phyloP scores from a whole-genome alignment of 306 rosid genomes.

The Trifolium fragiferum region DNA sequence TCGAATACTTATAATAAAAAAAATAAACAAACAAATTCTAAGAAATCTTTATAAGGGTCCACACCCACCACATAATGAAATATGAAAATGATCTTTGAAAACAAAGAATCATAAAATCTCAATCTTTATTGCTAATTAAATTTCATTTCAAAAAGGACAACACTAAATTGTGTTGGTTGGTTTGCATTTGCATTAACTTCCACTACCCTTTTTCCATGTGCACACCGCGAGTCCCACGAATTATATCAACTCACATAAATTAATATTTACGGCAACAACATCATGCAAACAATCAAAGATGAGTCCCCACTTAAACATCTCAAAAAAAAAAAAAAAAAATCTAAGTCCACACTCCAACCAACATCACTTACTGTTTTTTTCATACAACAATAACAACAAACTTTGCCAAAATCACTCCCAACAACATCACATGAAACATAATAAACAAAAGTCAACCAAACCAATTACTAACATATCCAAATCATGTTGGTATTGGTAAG shows the following conservation, averaged over 20 bases:
- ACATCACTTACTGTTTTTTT: slow-evolving; percentile 6
- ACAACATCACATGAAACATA: slow-evolving; percentile 25
- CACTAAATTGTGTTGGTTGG: slow-evolving; percentile 4
- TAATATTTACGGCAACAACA: slow-evolving; percentile 1
- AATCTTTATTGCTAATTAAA: not conserved
- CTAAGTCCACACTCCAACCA: slow-evolving; percentile 4
- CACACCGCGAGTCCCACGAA: slow-evolving; percentile 12
- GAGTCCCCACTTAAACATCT: not conserved
- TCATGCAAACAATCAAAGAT: slow-evolving; percentile 4
- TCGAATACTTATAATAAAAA: too few relatives aligned
- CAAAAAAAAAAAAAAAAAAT: not conserved
- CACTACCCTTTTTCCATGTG: slow-evolving; percentile 12
- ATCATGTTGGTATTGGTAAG: slow-evolving; percentile 16
- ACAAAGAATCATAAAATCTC: not conserved
- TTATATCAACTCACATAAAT: not conserved
- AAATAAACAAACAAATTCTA: too few relatives aligned
- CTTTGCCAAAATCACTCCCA: slow-evolving; percentile 27
- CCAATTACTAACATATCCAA: slow-evolving; percentile 38
- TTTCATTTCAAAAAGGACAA: slow-evolving; percentile 2
- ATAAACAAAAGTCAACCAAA: slow-evolving; percentile 32
- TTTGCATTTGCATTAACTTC: slow-evolving; percentile 14
- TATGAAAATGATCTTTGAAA: not conserved
- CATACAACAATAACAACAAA: slow-evolving; percentile 9
- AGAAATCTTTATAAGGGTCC: not conserved
- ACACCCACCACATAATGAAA: not conserved